These are phyloP conservation scores for Boletus insuetus DNA, from an alignment of 768 basidiomycete species.

Conservation along the genomic window DNA sequence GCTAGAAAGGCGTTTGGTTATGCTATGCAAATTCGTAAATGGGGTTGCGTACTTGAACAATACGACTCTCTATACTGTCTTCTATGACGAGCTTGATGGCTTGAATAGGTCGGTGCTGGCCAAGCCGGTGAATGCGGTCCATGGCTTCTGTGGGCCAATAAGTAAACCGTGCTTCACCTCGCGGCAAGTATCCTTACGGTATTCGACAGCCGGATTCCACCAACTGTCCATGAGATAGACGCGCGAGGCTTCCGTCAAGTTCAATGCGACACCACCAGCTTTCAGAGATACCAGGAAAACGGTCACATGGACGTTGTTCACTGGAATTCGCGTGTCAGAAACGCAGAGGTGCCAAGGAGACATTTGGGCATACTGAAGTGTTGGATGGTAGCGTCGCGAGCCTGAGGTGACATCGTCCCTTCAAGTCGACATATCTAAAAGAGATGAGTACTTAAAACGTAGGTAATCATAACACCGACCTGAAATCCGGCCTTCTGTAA, in stretches of 20 bases:
- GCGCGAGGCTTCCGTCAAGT: slow-evolving; percentile 86
- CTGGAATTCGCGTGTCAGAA: slow-evolving; percentile 36
- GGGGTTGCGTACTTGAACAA: slow-evolving; percentile 64
- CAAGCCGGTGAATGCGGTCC: slow-evolving; percentile 95
- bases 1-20: slow-evolving; percentile 33
- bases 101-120: slow-evolving; percentile 91
- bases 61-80: slow-evolving; percentile 94
- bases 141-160: slow-evolving; percentile 67
- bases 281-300: slow-evolving; percentile 98
- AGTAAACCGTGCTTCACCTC: neutral
- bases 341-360: neutral
- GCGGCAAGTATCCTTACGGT: slow-evolving; percentile 49
- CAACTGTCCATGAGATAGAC: slow-evolving; percentile 97
- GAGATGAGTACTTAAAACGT: neutral
- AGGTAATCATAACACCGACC: slow-evolving; percentile 41
- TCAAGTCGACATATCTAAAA: slow-evolving; percentile 86
- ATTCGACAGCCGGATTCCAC: slow-evolving; percentile 98
- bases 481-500: slow-evolving; percentile 90
- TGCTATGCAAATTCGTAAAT: neutral
- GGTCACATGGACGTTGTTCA: slow-evolving; percentile 90
- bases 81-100: slow-evolving; percentile 94
- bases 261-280: slow-evolving; percentile 91
- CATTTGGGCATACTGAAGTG: slow-evolving; percentile 69
- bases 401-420: slow-evolving; percentile 96
- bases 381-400: slow-evolving; percentile 90